phyloP scores from a whole-genome alignment of 768 basidiomycete genomes.

The Butyriboletus loyo region DNA sequence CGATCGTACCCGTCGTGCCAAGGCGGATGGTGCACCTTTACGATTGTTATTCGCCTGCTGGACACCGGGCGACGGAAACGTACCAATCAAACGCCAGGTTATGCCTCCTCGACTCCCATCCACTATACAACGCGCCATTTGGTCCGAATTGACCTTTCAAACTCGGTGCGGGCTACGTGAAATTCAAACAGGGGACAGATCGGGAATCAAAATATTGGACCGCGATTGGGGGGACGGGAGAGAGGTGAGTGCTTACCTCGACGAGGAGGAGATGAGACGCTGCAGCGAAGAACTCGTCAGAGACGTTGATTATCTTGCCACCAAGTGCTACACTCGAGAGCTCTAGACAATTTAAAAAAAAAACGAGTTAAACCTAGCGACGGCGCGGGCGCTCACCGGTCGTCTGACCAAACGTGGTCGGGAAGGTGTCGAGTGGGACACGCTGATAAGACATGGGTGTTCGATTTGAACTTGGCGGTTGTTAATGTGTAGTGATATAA shows the following conservation, averaged over 20 bases:
- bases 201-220: not conserved
- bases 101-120: constrained; percentile 93
- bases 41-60: not conserved
- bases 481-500: not conserved
- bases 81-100: constrained; percentile 90
- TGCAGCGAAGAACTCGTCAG: constrained; percentile 96
- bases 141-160: constrained; percentile 97
- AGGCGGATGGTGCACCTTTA: constrained; percentile 86
- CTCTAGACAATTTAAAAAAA: constrained; percentile 45
- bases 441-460: constrained; percentile 41
- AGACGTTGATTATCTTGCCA: constrained; percentile 68
- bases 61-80: constrained; percentile 2
- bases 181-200: not conserved
- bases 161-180: constrained; percentile 70
- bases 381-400: constrained; percentile 42
- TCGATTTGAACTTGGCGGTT: not conserved
- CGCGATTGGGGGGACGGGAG: not conserved
- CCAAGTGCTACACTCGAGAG: constrained; percentile 86
- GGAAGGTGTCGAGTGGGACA: constrained; percentile 47
- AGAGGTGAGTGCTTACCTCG: constrained; percentile 47
- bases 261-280: constrained; percentile 80
- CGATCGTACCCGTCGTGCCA: constrained; percentile 68
- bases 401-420: constrained; percentile 42
- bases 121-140: constrained; percentile 90
- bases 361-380: too few species aligned